A percentile compares a stretch with the other conserved stretches of the same genome.
These are phyloP conservation scores for Fusarium newnesense DNA, from an alignment of 2,329 filamentous ascomycete genomes.

Conservation along the genomic window DNA sequence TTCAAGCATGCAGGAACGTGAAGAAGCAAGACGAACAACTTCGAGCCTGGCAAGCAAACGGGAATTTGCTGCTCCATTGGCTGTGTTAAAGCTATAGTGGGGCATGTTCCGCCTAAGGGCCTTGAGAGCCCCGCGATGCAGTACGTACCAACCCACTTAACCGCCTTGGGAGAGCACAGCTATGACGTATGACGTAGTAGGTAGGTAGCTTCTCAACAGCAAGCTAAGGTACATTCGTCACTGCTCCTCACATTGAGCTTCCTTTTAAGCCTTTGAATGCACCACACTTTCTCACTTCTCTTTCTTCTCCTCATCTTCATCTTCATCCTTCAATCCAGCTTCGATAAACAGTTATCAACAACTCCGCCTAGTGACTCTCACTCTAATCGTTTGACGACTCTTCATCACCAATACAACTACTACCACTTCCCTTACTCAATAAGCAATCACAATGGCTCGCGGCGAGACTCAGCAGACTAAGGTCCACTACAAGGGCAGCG, in stretches of 20 bases:
- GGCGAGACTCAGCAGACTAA: constrained; percentile 78
- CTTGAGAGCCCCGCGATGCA: constrained; percentile 26
- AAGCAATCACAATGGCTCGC: constrained; percentile 68
- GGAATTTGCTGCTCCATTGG: constrained; percentile 17
- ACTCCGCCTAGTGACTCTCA: background rate
- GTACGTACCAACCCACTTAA: constrained; percentile 25
- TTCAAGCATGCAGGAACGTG: constrained; percentile 42
- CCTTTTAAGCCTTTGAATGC: constrained; percentile 39
- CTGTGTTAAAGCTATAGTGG: constrained; percentile 2
- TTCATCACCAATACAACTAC: constrained; percentile 20
- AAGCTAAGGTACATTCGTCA: constrained; percentile 36
- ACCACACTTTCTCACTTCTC: constrained; percentile 14
- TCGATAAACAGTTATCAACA: background rate
- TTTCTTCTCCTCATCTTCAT: constrained; percentile 23
- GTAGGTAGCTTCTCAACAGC: constrained; percentile 34
- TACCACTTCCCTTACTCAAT: constrained; percentile 22
- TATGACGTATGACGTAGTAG: constrained; percentile 36
- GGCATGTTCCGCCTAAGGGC: background rate
- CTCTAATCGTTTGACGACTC: constrained; percentile 11
- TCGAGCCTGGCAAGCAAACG: constrained; percentile 25
- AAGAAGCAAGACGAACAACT: constrained; percentile 23
- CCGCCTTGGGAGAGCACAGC: constrained; percentile 15
- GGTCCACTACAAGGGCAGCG: constrained; percentile 84
- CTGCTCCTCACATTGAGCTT: constrained; percentile 33
- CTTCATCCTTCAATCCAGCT: constrained; percentile 23